Evolutionary conservation across 495 filamentous ascomycete genomes (phyloP).

Genomic region (Acidiella bohemica): DNA sequence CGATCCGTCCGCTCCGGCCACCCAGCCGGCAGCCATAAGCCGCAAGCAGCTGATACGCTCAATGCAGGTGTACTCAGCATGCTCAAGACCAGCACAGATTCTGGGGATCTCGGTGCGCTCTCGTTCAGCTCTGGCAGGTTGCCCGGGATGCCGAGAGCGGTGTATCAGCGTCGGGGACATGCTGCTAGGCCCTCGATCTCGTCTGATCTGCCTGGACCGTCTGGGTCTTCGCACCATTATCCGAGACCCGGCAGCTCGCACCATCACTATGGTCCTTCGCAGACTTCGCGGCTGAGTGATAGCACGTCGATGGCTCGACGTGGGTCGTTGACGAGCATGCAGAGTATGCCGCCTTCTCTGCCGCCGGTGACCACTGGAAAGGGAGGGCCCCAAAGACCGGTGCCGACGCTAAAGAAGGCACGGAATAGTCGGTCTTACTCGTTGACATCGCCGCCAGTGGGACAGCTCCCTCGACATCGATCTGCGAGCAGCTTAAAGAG

Average conservation of each 20-base stretch:
- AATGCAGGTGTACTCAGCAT: slow-evolving; percentile 37
- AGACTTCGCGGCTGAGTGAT: slow-evolving; percentile 17
- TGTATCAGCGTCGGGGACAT: slow-evolving; percentile 21
- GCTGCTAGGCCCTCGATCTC: slow-evolving; percentile 19
- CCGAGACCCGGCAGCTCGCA: slow-evolving; percentile 13
- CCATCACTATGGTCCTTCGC: slow-evolving; percentile 22
- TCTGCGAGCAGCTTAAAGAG: slow-evolving; percentile 41
- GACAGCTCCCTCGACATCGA: slow-evolving; percentile 39
- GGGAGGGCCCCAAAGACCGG: slow-evolving; percentile 19
- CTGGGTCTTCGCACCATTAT: slow-evolving; percentile 8
- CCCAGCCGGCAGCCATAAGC: slow-evolving; percentile 5
- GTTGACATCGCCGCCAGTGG: slow-evolving; percentile 39
- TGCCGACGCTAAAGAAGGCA: slow-evolving; percentile 5
- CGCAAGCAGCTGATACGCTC: slow-evolving; percentile 18
- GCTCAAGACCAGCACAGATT: slow-evolving; percentile 58
- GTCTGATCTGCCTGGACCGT: slow-evolving; percentile 8
- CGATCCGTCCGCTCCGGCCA: slow-evolving; percentile 18
- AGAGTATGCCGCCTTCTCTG: slow-evolving; percentile 19
- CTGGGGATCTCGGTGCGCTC: slow-evolving; percentile 52
- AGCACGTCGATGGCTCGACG: slow-evolving; percentile 11
- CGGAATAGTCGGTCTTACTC: slow-evolving; percentile 42
- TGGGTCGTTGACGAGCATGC: slow-evolving; percentile 20
- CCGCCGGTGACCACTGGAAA: slow-evolving; percentile 10
- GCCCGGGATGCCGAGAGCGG: slow-evolving; percentile 18
- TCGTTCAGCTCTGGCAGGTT: slow-evolving; percentile 40